phyloP scores from a whole-genome alignment of 2,329 filamentous ascomycete genomes.

The Penicillium sp. region DNA sequence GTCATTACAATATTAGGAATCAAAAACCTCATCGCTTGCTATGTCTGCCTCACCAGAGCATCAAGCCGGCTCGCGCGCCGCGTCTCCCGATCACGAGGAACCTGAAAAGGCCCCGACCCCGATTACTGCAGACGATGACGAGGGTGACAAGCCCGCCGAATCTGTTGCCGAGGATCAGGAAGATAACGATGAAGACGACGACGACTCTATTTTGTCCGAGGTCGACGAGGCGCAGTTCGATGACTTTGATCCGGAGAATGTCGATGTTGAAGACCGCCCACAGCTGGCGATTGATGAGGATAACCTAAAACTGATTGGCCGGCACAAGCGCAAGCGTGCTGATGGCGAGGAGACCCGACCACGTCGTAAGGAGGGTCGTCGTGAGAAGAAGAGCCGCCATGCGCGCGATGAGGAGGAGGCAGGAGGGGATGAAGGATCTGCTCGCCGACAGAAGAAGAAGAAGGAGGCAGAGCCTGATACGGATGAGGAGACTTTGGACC shows the following conservation, averaged over 20 bases:
- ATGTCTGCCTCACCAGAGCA: conserved; percentile 44
- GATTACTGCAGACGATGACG: conserved; percentile 23
- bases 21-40: not conserved
- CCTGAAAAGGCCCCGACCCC: conserved; percentile 28
- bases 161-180: conserved; percentile 18
- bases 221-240: conserved; percentile 66
- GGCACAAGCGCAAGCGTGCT: conserved; percentile 64
- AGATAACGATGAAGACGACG: conserved; percentile 44
- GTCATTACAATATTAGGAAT: not conserved
- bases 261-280: conserved; percentile 61
- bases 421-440: conserved; percentile 42
- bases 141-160: conserved; percentile 7
- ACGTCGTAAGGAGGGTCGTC: conserved; percentile 64
- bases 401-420: conserved; percentile 65
- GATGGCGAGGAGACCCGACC: conserved; percentile 64
- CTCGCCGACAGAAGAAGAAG: conserved; percentile 50
- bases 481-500: conserved; percentile 75
- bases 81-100: conserved; percentile 25
- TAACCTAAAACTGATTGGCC: conserved; percentile 61
- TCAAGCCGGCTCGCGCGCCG: conserved; percentile 21
- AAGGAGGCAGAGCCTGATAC: conserved; percentile 51
- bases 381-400: conserved; percentile 66
- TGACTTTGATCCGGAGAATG: conserved; percentile 62
- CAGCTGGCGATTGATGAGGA: conserved; percentile 61
- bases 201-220: conserved; percentile 64